A percentile compares a stretch with the other conserved stretches of the same genome.
phyloP scores from a whole-genome alignment of 176 grass and related monocot genomes.

The Chrysopogon serrulatus region DNA sequence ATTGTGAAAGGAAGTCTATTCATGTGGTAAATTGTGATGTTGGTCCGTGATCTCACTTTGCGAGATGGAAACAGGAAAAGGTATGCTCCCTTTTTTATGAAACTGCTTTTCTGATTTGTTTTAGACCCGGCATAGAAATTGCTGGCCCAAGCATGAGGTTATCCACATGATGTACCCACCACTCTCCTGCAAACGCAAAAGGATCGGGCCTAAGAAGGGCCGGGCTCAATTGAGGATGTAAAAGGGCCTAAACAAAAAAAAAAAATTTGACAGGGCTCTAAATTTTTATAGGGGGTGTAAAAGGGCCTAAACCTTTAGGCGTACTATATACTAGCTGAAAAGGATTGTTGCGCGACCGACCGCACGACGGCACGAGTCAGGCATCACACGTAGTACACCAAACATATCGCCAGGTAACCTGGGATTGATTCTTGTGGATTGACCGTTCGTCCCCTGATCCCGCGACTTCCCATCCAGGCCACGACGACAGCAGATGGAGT shows the following conservation, averaged over 20 bases:
- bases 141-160: background rate
- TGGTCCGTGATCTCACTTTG: background rate
- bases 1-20: background rate
- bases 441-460: background rate
- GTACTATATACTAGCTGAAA: background rate
- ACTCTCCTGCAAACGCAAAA: background rate
- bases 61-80: background rate
- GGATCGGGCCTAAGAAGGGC: too few species aligned
- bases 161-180: too few species aligned
- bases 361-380: background rate
- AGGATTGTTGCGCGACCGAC: too few species aligned
- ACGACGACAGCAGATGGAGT: background rate
- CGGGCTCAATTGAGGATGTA: too few species aligned
- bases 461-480: background rate
- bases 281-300: background rate
- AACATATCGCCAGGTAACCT: conserved; percentile 3
- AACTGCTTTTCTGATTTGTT: background rate
- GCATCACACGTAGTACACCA: background rate
- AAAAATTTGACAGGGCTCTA: too few species aligned
- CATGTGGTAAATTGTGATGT: too few species aligned
- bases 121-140: background rate
- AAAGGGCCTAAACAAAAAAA: too few species aligned
- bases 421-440: conserved; percentile 12
- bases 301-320: background rate
- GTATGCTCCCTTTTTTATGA: background rate